Conservation (phyloP, 495 filamentous ascomycete species). For the Neurospora sp. region DNA sequence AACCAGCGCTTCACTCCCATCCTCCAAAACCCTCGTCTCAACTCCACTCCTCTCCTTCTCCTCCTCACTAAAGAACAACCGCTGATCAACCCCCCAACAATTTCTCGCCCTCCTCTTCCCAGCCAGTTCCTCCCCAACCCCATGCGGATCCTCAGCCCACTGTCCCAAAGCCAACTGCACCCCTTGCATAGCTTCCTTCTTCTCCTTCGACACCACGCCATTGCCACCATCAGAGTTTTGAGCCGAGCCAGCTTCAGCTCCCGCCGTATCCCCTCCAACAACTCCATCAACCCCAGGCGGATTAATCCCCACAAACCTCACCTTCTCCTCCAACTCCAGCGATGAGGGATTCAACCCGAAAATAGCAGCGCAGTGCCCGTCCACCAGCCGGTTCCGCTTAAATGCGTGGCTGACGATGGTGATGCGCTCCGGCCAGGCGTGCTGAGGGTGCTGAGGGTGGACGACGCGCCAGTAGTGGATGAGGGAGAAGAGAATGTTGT, state of each 20-base stretch:
- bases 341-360: conserved; percentile 24
- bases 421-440: conserved; percentile 42
- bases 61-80: conserved; percentile 26
- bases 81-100: conserved; percentile 30
- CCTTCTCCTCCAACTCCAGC: conserved; percentile 7
- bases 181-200: conserved; percentile 27
- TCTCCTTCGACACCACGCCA: too few relatives aligned
- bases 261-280: too few relatives aligned
- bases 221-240: too few relatives aligned
- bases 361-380: conserved; percentile 57
- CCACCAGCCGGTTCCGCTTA: conserved; percentile 56
- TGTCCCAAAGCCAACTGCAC: conserved; percentile 29
- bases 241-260: too few relatives aligned
- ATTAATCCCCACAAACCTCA: conserved; percentile 56
- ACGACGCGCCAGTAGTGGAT: conserved; percentile 41
- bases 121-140: conserved; percentile 30
- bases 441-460: neutral
- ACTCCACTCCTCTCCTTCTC: conserved; percentile 26
- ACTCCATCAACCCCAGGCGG: conserved; percentile 40
- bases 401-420: conserved; percentile 69
- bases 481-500: conserved; percentile 66
- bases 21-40: conserved; percentile 10
- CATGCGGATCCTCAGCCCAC: conserved; percentile 44
- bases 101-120: conserved; percentile 41
- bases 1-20: conserved; percentile 23